phyloP scores from a whole-genome alignment of 1,284 basidiomycete species.

The Microbotryomycetes sp. region DNA sequence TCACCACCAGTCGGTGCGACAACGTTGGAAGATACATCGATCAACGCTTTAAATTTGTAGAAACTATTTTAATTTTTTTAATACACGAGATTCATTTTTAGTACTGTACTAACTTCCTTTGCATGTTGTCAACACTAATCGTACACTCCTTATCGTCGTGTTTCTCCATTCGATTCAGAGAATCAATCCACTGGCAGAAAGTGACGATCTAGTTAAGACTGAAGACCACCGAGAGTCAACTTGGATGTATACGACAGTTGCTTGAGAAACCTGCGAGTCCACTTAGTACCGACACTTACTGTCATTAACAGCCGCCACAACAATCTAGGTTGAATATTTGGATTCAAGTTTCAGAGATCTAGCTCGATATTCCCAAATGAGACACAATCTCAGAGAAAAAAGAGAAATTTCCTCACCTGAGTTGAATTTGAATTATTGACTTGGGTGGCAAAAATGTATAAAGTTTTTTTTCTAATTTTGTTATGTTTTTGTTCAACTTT shows the following conservation, averaged over 20 bases:
- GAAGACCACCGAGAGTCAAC: not conserved
- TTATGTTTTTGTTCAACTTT: conserved; percentile 2
- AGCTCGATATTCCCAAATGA: not conserved
- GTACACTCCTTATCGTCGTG: not conserved
- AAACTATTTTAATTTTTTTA: not conserved
- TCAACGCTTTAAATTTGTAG: not conserved
- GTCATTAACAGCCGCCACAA: conserved; percentile 5
- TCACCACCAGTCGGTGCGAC: not conserved
- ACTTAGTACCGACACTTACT: not conserved
- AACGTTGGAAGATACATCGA: not conserved
- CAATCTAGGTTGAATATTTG: not conserved
- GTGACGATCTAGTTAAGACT: conserved; percentile 8
- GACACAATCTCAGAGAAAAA: not conserved
- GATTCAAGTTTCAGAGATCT: not conserved
- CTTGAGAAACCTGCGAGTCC: not conserved
- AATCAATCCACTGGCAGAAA: conserved; percentile 4
- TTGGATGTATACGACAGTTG: not conserved
- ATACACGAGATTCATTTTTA: not conserved
- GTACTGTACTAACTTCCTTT: not conserved
- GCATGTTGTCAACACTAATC: not conserved
- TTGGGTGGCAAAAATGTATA: conserved; percentile 11
- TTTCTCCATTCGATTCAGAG: conserved; percentile 26
- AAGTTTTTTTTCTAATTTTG: not conserved
- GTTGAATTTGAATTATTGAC: conserved; percentile 10
- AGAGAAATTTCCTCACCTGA: not conserved